Base-by-base conservation (phyloP, 768 basidiomycete species). In the Crassisporium funariophilum region DNA sequence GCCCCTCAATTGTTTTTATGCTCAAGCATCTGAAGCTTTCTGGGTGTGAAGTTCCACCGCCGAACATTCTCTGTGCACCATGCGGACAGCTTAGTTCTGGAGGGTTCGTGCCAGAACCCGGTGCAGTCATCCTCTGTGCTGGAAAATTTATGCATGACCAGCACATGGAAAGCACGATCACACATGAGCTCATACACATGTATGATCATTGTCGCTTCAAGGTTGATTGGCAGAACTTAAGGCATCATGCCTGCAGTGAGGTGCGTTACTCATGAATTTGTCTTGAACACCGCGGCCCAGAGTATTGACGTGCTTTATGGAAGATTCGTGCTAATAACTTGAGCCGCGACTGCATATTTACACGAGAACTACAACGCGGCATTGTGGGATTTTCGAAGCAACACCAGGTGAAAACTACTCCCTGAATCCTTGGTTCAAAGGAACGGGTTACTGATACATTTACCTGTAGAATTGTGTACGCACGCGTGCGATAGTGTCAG, bases 241-340 rank as follows among this genome's bases (percentile, higher is more conserved):
- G 92, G 47, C 94, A 97, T 71, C 93, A 97, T 63, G 97, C 95
- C 2, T 99, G 97, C 65, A 93, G 89, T 60, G 95, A 98, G 82
- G 95, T 95, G 54, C 58, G 83, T 70, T 15, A n/a, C n/a, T 11
- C 34, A 39, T 31, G 23, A 12, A 27, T 45, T 46, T 37, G 25
- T 20, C 20, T 41, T 17, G 25, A 40, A 29, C 12, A 19, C 17
- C 35, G 20, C 19, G 17, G 23, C 13, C 9, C 33, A 24, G 22
- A 13, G 19, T 20, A 37, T 21, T 48, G 25, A 38, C 16, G 41
- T 34, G 38, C 41, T 19, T 24, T 20, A 35, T 24, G 33, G 35
- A 62, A 98, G 95, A 97, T 99, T 62, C 85, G 97, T 35, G 95
- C 97, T 0, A 95, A 93, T 52, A 95, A 83, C 64, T 66, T 98